Evolutionary conservation across 139 green algal species (phyloP).

Genomic region (Medakamo hakoo): DNA sequence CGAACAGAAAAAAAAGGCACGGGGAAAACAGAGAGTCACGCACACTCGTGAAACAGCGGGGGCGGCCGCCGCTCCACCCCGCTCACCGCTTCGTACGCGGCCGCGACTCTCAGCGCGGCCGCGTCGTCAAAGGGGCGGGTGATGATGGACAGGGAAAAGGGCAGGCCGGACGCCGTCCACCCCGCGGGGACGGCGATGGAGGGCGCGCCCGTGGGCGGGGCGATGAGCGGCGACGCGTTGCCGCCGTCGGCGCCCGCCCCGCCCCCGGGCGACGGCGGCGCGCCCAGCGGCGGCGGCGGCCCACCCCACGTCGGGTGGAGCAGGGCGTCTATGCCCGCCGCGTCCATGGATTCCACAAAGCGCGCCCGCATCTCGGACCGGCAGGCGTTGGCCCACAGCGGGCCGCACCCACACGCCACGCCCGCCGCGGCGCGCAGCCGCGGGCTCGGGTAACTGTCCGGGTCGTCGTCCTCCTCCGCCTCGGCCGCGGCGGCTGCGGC

Average conservation of each 20-base stretch:
- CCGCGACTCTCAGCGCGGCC: no score
- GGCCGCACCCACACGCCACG: constrained; percentile 8
- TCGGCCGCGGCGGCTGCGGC: not conserved
- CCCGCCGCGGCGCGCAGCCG: not conserved
- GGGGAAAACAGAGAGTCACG: no score
- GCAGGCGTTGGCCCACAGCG: constrained; percentile 4
- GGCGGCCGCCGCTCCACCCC: no score
- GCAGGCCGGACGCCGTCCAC: not conserved
- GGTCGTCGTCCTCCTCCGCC: not conserved
- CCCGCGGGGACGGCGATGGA: constrained; percentile 15
- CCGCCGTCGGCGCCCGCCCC: not conserved
- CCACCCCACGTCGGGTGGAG: constrained; percentile 9
- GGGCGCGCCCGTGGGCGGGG: constrained; percentile 9
- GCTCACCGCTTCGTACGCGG: no score
- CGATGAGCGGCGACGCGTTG: constrained; percentile 9
- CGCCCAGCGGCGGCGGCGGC: not conserved
- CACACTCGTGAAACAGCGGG: no score
- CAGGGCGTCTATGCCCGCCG: not conserved
- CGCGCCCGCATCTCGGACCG: constrained; percentile 5
- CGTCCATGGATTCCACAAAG: constrained; percentile 8
- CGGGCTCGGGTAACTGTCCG: constrained; percentile 2
- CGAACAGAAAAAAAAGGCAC: no score
- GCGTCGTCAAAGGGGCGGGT: no score
- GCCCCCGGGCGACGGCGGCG: not conserved
- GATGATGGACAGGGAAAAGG: not conserved